Base-by-base conservation (phyloP, 1,284 basidiomycete species). In the Papiliotrema flavescens region DNA sequence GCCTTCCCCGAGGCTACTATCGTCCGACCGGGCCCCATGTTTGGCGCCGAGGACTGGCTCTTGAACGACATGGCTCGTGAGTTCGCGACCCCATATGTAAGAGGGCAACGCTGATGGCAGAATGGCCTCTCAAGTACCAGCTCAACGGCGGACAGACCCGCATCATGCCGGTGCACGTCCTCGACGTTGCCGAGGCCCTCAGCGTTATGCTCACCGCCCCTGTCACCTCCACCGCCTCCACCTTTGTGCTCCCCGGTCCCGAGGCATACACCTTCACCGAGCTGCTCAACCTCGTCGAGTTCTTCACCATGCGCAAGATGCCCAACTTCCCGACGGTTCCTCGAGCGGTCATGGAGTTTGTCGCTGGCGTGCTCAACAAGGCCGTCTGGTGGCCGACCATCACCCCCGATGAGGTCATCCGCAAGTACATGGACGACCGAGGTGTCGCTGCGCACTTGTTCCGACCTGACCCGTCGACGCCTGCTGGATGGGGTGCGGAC, bases 51-150 rank as follows among this genome's bases (percentile, higher is more conserved):
- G 79, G 95, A 99, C 80, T 90, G 89, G 74, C 79, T 98, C 53
- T 77, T 98, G 69, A 96, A 91, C 77, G 92, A 90, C 74, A 90
- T 97, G 76, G 88, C 91, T 47, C 80, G 90, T 91, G 74, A 77
- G 87, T 83, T 47, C 20, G 24, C 41, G 24, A 35, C 34, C 37
- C 51, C 37, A 15, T 34, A 35, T 35, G 24, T 7, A 24, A 36
- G n/a, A 26, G 15, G 43, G 11, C n/a, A 24, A 3, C 17, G 17
- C 17, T 64, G 24, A 17, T 58, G 42, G 50, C 60, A 90, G 90
- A 84, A 65, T 95, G 87, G 83, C 89, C 95, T n/a, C 87, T 91
- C 62, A 88, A 90, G 80, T 97, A 88, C 90, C 89, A 90, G 73
- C 82, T 98, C 61, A 98, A 98, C 80, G 78, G 88, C 66, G 89